phyloP scores from a whole-genome alignment of 345 rosid species.

The Trapa incisa region DNA sequence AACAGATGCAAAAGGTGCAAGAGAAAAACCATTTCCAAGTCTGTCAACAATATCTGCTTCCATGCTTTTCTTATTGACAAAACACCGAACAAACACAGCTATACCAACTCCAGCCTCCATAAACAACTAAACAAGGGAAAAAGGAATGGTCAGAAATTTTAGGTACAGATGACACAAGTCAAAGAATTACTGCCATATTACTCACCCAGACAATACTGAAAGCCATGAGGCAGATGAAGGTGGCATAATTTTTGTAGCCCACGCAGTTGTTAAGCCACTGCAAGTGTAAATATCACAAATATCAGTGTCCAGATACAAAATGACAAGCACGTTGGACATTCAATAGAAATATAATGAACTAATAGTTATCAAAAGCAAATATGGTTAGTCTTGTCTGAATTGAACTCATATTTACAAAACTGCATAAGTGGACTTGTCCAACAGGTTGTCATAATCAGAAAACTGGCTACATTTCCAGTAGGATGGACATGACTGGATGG shows the following conservation, averaged over 20 bases:
- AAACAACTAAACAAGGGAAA: conserved; percentile 42
- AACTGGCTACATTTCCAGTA: neutral
- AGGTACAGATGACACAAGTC: neutral
- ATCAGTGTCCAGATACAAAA: conserved; percentile 12
- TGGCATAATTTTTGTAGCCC: conserved; percentile 75
- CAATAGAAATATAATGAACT: neutral
- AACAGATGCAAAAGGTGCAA: conserved; percentile 86
- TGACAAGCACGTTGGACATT: neutral
- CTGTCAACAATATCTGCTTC: conserved; percentile 76
- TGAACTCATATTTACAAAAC: neutral
- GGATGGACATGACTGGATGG: neutral
- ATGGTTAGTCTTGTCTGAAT: neutral
- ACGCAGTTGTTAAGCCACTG: conserved; percentile 99
- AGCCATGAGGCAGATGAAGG: conserved; percentile 85
- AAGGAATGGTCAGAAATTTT: conserved; percentile 1
- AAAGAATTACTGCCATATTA: neutral
- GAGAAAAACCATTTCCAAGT: conserved; percentile 96
- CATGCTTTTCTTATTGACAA: conserved; percentile 72
- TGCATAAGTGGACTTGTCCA: neutral
- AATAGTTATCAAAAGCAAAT: conserved; percentile 7
- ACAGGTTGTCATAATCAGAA: neutral
- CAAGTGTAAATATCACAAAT: conserved; percentile 17
- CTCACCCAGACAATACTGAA: conserved; percentile 85
- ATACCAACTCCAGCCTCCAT: conserved; percentile 88
- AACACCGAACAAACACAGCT: conserved; percentile 79